A percentile compares a stretch with the other conserved stretches of the same genome.
Evolutionary conservation across 106 monocot genomes (phyloP).

Genomic region (Phalaenopsis equestris): DNA sequence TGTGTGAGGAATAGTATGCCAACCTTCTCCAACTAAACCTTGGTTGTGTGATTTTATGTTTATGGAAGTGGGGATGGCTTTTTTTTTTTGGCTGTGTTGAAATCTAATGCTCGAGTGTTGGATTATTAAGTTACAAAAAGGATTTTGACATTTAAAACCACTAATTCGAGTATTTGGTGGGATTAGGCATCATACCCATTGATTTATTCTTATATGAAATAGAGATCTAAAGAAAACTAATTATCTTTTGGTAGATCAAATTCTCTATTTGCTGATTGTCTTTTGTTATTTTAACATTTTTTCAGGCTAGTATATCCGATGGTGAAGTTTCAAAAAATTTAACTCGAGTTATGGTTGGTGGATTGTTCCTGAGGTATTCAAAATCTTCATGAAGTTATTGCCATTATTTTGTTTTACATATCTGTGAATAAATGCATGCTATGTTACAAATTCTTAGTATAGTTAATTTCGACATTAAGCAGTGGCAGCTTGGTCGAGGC

Average conservation of each 20-base stretch:
- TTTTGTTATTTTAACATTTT: not conserved
- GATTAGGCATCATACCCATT: not conserved
- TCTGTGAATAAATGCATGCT: not conserved
- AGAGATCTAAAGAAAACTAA: not conserved
- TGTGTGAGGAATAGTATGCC: not conserved
- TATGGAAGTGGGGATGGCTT: not conserved
- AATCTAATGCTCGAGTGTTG: not conserved
- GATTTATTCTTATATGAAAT: not conserved
- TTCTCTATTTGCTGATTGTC: not conserved
- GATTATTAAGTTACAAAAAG: not conserved
- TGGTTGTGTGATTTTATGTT: no score
- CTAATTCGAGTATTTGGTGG: not conserved
- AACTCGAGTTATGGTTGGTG: conserved; percentile 74
- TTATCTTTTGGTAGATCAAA: not conserved
- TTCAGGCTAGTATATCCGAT: conserved; percentile 77
- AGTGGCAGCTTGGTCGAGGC: not conserved
- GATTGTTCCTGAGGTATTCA: conserved; percentile 78
- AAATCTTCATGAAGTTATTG: not conserved
- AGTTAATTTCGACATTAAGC: not conserved
- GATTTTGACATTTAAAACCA: not conserved
- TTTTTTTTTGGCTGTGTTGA: not conserved
- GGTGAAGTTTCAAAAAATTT: conserved; percentile 59
- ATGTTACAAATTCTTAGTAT: not conserved
- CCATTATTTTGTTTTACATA: not conserved
- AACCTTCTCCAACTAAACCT: no score